phyloP scores from a whole-genome alignment of 73 alveolate genomes.

The Loxodes magnus region DNA sequence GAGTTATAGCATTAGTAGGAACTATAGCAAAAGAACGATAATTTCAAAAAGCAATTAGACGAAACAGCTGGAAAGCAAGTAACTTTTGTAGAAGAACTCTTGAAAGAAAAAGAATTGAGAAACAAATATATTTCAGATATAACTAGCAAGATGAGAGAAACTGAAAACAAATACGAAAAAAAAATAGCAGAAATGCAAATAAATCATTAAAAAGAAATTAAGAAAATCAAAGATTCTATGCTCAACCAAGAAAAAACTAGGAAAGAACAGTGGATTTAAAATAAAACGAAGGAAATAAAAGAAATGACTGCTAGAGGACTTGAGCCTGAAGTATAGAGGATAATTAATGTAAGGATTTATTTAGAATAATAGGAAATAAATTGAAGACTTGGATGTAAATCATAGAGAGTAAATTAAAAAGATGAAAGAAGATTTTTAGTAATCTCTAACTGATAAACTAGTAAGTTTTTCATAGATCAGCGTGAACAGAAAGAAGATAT shows the following conservation, averaged over 20 bases:
- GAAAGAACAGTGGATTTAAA: constrained; percentile 53
- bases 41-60: constrained; percentile 40
- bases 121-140: constrained; percentile 19
- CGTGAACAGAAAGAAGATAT: constrained; percentile 48
- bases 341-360: too few species aligned
- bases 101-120: constrained; percentile 37
- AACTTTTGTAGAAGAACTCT: constrained; percentile 31
- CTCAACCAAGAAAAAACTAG: constrained; percentile 38
- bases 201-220: constrained; percentile 28
- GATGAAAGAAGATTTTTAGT: constrained; percentile 33
- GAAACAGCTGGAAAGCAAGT: constrained; percentile 29
- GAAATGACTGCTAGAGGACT: constrained; percentile 52
- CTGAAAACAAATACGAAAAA: constrained; percentile 23
- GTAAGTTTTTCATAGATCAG: constrained; percentile 11
- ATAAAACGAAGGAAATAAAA: constrained; percentile 44
- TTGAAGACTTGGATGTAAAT: constrained; percentile 31
- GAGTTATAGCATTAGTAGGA: constrained; percentile 29
- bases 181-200: constrained; percentile 24
- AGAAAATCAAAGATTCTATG: constrained; percentile 46
- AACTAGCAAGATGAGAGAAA: constrained; percentile 16
- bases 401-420: constrained; percentile 36
- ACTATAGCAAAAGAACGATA: constrained; percentile 25
- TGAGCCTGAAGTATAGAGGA: constrained; percentile 50
- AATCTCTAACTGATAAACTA: constrained; percentile 47
- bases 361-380: constrained; percentile 55